A percentile compares a stretch with the other conserved stretches of the same genome.
These are phyloP conservation scores for Cryptococcus deneoformans DNA, from an alignment of 1,284 basidiomycete genomes.

Conservation along the genomic window DNA sequence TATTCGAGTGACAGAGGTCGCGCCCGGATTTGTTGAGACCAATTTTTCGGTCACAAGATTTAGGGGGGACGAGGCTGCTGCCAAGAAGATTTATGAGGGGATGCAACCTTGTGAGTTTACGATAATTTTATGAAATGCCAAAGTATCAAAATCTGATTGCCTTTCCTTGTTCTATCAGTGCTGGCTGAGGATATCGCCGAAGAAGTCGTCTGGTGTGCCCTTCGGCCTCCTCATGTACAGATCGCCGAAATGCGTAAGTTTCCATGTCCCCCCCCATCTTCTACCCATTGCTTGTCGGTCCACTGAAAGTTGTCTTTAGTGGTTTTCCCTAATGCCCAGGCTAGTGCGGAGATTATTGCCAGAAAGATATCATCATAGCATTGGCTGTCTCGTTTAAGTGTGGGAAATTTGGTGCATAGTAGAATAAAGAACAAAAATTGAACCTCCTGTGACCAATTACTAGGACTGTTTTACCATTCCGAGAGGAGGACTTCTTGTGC, in stretches of 20 bases:
- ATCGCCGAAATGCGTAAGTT: constrained; percentile 34
- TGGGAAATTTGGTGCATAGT: too few species aligned
- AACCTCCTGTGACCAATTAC: too few species aligned
- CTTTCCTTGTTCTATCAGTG: constrained; percentile 47
- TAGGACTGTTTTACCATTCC: too few species aligned
- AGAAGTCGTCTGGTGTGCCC: constrained; percentile 74
- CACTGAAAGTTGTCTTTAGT: constrained; percentile 9
- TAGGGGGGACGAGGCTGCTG: constrained; percentile 73
- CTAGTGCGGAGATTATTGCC: constrained; percentile 31
- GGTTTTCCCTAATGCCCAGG: constrained; percentile 37
- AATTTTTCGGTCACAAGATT: constrained; percentile 80
- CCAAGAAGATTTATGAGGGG: constrained; percentile 83
- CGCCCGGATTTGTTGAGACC: constrained; percentile 60
- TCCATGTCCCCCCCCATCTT: too few species aligned
- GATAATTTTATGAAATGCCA: background rate
- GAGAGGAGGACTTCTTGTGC: too few species aligned
- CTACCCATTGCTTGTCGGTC: background rate
- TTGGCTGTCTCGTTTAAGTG: too few species aligned
- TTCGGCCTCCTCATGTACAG: constrained; percentile 31
- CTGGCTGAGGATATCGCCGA: constrained; percentile 78
- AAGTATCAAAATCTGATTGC: background rate
- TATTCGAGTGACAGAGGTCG: constrained; percentile 86
- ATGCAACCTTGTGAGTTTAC: constrained; percentile 51
- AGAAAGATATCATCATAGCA: background rate
- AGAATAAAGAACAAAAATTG: too few species aligned